Conservation (phyloP, 208 protist species). For the Blastocrithidia nonstop region DNA sequence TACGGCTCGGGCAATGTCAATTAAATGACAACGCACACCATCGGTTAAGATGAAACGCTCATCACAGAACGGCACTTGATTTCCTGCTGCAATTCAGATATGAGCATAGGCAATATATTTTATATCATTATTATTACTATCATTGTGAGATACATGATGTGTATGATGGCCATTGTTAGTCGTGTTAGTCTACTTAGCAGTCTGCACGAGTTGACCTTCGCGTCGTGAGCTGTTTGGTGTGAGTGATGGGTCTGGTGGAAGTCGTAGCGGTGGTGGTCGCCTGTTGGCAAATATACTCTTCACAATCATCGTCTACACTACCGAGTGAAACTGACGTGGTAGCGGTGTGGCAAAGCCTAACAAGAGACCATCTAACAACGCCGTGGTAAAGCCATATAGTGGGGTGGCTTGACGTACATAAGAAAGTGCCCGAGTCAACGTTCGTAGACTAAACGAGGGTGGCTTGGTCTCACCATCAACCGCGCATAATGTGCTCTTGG, state of each 20-base stretch:
- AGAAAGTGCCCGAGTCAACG: conserved; percentile 92
- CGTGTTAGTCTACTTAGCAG: too few species aligned
- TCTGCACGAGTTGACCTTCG: too few species aligned
- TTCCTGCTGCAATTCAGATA: conserved; percentile 88
- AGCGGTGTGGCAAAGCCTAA: conserved; percentile 95
- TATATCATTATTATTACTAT: too few species aligned
- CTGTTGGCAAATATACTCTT: conserved; percentile 76
- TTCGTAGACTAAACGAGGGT: conserved; percentile 96
- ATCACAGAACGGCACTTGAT: conserved; percentile 23
- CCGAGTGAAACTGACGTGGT: conserved; percentile 60
- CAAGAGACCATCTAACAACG: conserved; percentile 92
- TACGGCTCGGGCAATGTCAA: conserved; percentile 89
- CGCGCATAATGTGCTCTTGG: conserved; percentile 81
- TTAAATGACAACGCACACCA: conserved; percentile 88
- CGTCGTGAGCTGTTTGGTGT: too few species aligned
- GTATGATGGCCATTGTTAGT: too few species aligned
- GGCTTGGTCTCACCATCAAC: conserved; percentile 84
- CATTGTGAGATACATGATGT: too few species aligned
- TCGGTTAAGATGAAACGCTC: conserved; percentile 94
- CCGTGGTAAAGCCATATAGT: conserved; percentile 89
- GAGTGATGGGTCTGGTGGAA: conserved; percentile 26
- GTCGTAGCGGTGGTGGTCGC: conserved; percentile 31
- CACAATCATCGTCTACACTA: conserved; percentile 83
- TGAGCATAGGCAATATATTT: conserved; percentile 86
- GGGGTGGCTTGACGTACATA: conserved; percentile 78